Conservation (phyloP, 371 early-diverging fungal genomes). For the Mortierella sp. region DNA sequence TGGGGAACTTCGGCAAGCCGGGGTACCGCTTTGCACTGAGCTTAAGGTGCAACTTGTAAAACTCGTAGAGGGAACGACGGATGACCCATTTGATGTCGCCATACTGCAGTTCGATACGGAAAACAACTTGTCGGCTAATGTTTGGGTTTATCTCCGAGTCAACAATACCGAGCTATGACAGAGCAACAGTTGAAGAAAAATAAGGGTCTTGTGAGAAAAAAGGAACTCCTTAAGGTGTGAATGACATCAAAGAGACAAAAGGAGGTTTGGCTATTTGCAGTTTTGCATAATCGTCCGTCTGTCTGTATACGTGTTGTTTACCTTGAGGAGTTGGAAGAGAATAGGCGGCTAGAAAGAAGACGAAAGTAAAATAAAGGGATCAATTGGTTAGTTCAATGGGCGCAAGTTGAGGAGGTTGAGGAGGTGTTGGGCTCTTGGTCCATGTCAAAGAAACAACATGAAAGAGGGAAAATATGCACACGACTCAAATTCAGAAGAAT, state of each 20-base stretch:
- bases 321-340: slow-evolving; percentile 42
- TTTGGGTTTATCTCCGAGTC: slow-evolving; percentile 65
- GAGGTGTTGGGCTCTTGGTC: not conserved
- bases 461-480: slow-evolving; percentile 1
- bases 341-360: slow-evolving; percentile 35
- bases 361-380: not conserved
- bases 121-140: slow-evolving; percentile 62
- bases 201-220: slow-evolving; percentile 7
- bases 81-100: slow-evolving; percentile 88
- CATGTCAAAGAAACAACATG: not conserved
- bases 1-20: slow-evolving; percentile 68
- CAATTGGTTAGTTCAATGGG: not conserved
- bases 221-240: not conserved
- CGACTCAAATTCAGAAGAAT: slow-evolving; percentile 2
- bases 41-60: slow-evolving; percentile 75
- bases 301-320: not conserved
- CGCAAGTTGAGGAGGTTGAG: not conserved
- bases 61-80: slow-evolving; percentile 78
- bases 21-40: slow-evolving; percentile 66
- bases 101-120: slow-evolving; percentile 83
- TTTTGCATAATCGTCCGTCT: not conserved
- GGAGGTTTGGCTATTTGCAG: no score
- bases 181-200: not conserved
- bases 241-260: not conserved
- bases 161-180: slow-evolving; percentile 64